A percentile compares a stretch with the other conserved stretches of the same genome.
Conservation (phyloP, 2,329 filamentous ascomycete species). For the Clonostachys rhizophaga region DNA sequence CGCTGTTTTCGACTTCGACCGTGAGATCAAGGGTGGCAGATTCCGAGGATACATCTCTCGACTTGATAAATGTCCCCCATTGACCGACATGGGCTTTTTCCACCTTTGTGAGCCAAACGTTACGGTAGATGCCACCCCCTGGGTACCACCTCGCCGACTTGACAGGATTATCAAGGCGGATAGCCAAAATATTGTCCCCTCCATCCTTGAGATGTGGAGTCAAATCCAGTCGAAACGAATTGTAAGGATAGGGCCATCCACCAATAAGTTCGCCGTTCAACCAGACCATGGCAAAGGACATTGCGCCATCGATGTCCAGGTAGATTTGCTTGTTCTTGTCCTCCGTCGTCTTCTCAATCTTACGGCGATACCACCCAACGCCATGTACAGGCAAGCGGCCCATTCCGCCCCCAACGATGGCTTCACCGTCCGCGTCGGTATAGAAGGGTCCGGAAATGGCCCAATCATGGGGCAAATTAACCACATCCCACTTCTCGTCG, state of each 20-base stretch:
- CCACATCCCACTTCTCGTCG: slow-evolving; percentile 31
- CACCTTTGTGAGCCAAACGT: slow-evolving; percentile 47
- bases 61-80: slow-evolving; percentile 43
- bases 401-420: slow-evolving; percentile 29
- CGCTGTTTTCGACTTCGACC: slow-evolving; percentile 41
- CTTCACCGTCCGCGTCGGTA: slow-evolving; percentile 13
- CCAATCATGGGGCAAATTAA: slow-evolving; percentile 43
- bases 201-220: slow-evolving; percentile 31
- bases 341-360: slow-evolving; percentile 17
- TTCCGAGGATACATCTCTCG: slow-evolving; percentile 33
- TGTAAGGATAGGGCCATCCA: slow-evolving; percentile 47
- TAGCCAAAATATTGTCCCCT: slow-evolving; percentile 35
- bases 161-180: slow-evolving; percentile 43
- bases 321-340: slow-evolving; percentile 32
- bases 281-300: slow-evolving; percentile 48
- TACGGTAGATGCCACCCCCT: slow-evolving; percentile 47
- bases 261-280: slow-evolving; percentile 43
- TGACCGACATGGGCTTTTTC: slow-evolving; percentile 39
- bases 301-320: slow-evolving; percentile 44
- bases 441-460: slow-evolving; percentile 40
- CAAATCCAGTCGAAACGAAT: slow-evolving; percentile 44
- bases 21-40: slow-evolving; percentile 37
- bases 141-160: slow-evolving; percentile 49
- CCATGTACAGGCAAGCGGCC: slow-evolving; percentile 43
- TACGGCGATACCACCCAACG: slow-evolving; percentile 47